phyloP scores from a whole-genome alignment of 352 stramenopile species.

The Pythium dissotocum region DNA sequence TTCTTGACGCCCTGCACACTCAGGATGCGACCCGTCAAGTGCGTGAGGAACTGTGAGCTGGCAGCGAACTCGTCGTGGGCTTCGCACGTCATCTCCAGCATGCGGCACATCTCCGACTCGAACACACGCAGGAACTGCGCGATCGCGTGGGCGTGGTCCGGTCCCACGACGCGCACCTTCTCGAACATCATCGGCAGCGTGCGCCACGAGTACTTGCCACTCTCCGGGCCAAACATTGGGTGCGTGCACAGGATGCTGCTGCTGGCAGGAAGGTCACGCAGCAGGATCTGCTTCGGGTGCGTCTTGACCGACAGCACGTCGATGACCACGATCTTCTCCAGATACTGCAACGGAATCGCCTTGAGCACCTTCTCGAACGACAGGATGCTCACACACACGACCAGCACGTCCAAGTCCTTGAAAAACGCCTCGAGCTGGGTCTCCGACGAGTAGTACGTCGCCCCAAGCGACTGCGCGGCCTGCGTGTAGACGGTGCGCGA shows the following conservation, averaged over 20 bases:
- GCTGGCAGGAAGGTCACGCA: constrained; percentile 86
- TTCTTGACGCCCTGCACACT: constrained; percentile 84
- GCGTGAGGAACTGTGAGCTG: constrained; percentile 98
- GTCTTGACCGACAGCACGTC: constrained; percentile 99
- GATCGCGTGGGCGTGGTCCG: constrained; percentile 67
- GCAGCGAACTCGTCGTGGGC: constrained; percentile 96
- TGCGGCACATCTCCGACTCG: constrained; percentile 95
- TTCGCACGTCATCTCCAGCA: constrained; percentile 96
- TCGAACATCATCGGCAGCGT: constrained; percentile 97
- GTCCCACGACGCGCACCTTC: constrained; percentile 79
- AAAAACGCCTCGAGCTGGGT: constrained; percentile 91
- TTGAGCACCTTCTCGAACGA: constrained; percentile 73
- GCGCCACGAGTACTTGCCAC: constrained; percentile 94
- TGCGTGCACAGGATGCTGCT: constrained; percentile 96
- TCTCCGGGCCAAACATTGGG: constrained; percentile 98
- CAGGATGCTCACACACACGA: constrained; percentile 87
- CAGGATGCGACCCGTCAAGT: constrained; percentile 96
- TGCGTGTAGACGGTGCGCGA: constrained; percentile 88
- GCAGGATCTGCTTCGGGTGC: constrained; percentile 93
- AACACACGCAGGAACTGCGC: constrained; percentile 95
- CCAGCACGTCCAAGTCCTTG: constrained; percentile 91
- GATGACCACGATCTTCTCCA: constrained; percentile 92
- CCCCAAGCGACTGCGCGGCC: constrained; percentile 52
- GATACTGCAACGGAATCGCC: constrained; percentile 61
- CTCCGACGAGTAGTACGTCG: constrained; percentile 53